Evolutionary conservation across 768 basidiomycete species (phyloP).

Genomic region (Auriscalpium microsporum): DNA sequence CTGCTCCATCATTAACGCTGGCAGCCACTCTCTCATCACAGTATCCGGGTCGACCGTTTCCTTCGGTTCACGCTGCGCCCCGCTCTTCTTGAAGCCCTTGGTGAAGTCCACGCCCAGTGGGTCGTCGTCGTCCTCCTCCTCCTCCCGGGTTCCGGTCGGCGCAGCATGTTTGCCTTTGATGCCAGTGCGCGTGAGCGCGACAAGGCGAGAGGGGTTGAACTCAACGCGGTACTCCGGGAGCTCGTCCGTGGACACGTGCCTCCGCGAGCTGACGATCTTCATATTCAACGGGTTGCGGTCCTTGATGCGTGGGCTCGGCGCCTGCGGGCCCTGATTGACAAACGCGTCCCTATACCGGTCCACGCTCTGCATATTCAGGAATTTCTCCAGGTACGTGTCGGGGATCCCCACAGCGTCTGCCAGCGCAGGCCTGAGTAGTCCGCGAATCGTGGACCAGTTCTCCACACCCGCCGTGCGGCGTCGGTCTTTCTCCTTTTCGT

Average conservation of each 20-base stretch:
- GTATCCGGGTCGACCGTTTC: constrained; percentile 40
- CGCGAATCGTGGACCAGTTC: neutral
- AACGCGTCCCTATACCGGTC: constrained; percentile 5
- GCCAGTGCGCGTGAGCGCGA: constrained; percentile 53
- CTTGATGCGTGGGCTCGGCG: neutral
- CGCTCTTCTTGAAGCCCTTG: too few species aligned
- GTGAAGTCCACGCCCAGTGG: constrained; percentile 36
- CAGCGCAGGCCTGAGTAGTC: neutral
- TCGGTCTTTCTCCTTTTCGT: neutral
- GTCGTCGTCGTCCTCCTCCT: constrained; percentile 43
- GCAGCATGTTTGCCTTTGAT: constrained; percentile 45
- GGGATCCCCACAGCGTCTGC: constrained; percentile 24
- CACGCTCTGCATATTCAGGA: constrained; percentile 36
- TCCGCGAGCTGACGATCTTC: constrained; percentile 57
- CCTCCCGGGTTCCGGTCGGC: constrained; percentile 29
- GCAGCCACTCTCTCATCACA: constrained; percentile 67
- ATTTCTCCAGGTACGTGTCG: constrained; percentile 37
- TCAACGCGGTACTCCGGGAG: constrained; percentile 74
- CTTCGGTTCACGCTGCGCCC: constrained; percentile 11
- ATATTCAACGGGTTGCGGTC: constrained; percentile 38
- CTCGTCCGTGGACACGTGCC: constrained; percentile 60
- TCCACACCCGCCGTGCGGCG: neutral
- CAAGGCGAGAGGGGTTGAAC: constrained; percentile 56
- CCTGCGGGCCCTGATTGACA: constrained; percentile 10
- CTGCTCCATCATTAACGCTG: constrained; percentile 65